Conservation (phyloP, 768 basidiomycete genomes). For the Dentipellis sp. region DNA sequence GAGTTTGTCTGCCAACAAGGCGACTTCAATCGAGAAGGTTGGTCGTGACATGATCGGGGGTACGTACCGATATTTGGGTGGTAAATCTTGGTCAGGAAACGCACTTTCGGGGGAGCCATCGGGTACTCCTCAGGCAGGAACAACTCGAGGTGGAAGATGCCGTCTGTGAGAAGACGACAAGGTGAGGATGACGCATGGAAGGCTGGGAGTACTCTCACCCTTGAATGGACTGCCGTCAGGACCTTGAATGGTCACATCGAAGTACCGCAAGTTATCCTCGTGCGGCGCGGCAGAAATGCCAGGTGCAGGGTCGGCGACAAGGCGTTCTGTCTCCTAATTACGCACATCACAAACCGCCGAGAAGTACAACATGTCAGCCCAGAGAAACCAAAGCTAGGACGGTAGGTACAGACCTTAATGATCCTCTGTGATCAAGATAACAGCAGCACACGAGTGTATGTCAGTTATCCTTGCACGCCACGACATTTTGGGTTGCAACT, state of each 20-base stretch:
- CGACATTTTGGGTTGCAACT: neutral
- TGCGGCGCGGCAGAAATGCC: conserved; percentile 95
- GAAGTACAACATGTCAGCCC: conserved; percentile 5
- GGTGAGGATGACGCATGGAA: neutral
- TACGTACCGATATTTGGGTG: conserved; percentile 96
- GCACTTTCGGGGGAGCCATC: conserved; percentile 97
- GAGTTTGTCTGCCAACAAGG: conserved; percentile 68
- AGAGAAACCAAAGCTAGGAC: neutral
- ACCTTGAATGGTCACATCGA: conserved; percentile 95
- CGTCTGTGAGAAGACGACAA: conserved; percentile 39
- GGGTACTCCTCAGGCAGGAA: conserved; percentile 99
- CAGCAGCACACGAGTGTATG: neutral
- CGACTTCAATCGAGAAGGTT: conserved; percentile 1
- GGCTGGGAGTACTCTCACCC: conserved; percentile 25
- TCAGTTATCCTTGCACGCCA: too few relatives aligned
- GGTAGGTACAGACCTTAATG: conserved; percentile 34
- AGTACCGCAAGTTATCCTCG: conserved; percentile 96
- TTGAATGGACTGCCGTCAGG: conserved; percentile 91
- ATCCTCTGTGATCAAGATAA: conserved; percentile 30
- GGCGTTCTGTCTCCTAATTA: conserved; percentile 88
- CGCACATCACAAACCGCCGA: neutral
- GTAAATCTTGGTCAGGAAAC: conserved; percentile 99
- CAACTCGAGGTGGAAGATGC: conserved; percentile 90
- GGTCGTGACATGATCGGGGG: neutral
- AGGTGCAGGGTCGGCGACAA: conserved; percentile 93